Evolutionary conservation across 805 yeast genomes (phyloP), one percentile per base, ranked within the genome.

Genomic region (Tetrapisispora phaffii): DNA sequence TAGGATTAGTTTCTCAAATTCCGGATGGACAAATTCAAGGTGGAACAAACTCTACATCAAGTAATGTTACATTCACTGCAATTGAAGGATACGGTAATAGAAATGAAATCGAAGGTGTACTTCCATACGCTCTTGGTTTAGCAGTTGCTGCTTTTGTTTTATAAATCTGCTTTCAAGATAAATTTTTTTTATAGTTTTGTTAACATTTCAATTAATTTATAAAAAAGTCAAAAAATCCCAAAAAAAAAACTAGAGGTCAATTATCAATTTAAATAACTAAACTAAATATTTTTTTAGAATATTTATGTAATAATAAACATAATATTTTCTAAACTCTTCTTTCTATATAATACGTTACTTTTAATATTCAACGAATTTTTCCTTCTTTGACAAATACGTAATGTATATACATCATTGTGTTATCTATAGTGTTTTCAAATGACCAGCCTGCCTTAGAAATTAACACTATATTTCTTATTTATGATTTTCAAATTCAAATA

Each of bases 11-110:
- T 26, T 42, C 45, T 35, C 45, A 42, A 35, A 42, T 41, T 28
- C 21, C 34, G 12, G 44, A 41, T 31, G 45, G 45, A 12, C 45
- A 42, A 19, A 29, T 42, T 16, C 41, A 36, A 29, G 45, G 31
- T 36, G 29, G 39, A 23, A 8, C 31, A 7, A 36, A 36, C 16
- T 22, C 24, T 16, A 43, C 41, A 9, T 22, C 41, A 7, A 21
- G 29, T 24, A 24, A 31, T 33, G 34, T 37, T 19, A 20, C 23
- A 2, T 21, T 26, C 26, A 32, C 32, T 13, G 45, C 37, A 31
- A 42, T 21, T 35, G 35, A 38, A 38, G 41, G 41, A 26, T 38
- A 38, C 15, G 41, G 41, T 38, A 13, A 38, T 16, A 38, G n/a
- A 19, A 38, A 38, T 38, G 41, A 26, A 12, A 31, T 28, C 4